phyloP scores from a whole-genome alignment of 768 basidiomycete species.

The Tulasnella sp. region DNA sequence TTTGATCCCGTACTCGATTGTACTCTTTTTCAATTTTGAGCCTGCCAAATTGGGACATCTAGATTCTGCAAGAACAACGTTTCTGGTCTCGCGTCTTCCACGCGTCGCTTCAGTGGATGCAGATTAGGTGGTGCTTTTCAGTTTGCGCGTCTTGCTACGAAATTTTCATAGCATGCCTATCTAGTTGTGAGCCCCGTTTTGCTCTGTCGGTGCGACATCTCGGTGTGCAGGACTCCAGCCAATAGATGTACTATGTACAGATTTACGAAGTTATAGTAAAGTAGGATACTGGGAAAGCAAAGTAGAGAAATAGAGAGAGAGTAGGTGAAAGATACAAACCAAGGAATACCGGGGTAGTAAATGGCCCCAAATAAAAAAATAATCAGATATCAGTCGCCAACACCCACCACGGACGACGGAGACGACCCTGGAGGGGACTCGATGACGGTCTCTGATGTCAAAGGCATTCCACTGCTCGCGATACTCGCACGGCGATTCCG shows the following conservation, averaged over 20 bases:
- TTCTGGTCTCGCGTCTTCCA: too few species aligned
- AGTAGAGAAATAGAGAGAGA: background rate
- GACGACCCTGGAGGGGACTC: slow-evolving; percentile 19
- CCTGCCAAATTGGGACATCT: too few species aligned
- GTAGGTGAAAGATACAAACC: background rate
- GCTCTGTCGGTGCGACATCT: too few species aligned
- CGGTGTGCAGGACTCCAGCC: background rate
- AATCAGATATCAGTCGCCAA: background rate
- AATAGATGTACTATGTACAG: background rate
- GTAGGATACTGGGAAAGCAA: background rate
- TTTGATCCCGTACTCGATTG: too few species aligned
- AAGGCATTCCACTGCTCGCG: slow-evolving; percentile 15
- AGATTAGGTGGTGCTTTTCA: too few species aligned
- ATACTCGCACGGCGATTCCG: slow-evolving; percentile 1
- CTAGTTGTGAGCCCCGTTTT: too few species aligned
- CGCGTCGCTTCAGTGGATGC: too few species aligned
- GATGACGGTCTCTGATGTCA: slow-evolving; percentile 4
- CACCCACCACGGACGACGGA: slow-evolving; percentile 10
- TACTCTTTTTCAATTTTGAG: too few species aligned
- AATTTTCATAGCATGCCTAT: too few species aligned
- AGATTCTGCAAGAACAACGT: too few species aligned
- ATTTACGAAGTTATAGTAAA: background rate
- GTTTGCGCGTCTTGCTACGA: too few species aligned
- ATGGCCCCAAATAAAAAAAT: too few species aligned
- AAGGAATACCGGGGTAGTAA: background rate